A percentile compares a stretch with the other conserved stretches of the same genome.
Evolutionary conservation across 1,139 yeast species (phyloP).

Genomic region (Wickerhamomyces sp.): DNA sequence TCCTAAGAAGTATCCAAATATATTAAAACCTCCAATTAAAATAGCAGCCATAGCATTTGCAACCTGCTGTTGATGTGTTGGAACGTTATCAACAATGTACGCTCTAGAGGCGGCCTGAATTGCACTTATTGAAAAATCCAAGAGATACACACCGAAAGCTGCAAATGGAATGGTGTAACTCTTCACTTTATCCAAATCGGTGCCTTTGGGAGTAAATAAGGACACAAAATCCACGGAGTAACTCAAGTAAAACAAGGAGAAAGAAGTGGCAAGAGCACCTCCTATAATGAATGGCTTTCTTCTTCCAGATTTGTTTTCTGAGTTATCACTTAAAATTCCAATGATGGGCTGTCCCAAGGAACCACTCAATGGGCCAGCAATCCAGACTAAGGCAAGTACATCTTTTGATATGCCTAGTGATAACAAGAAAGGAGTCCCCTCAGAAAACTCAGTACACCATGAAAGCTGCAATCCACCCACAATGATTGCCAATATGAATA

Average conservation of each 20-base stretch:
- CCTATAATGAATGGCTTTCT: slow-evolving; percentile 50
- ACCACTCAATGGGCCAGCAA: slow-evolving; percentile 61
- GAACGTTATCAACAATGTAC: slow-evolving; percentile 52
- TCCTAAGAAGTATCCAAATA: slow-evolving; percentile 47
- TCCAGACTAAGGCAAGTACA: slow-evolving; percentile 51
- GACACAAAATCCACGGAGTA: slow-evolving; percentile 40
- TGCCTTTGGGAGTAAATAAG: slow-evolving; percentile 21
- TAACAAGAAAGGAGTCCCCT: slow-evolving; percentile 46
- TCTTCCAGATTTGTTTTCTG: slow-evolving; percentile 41
- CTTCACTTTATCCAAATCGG: slow-evolving; percentile 21
- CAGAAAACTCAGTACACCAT: slow-evolving; percentile 52
- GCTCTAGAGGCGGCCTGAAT: slow-evolving; percentile 62
- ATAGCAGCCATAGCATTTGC: slow-evolving; percentile 76
- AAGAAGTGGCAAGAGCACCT: slow-evolving; percentile 44
- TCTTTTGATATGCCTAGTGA: slow-evolving; percentile 53
- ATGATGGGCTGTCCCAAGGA: slow-evolving; percentile 56
- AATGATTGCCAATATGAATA: slow-evolving; percentile 41
- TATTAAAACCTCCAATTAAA: slow-evolving; percentile 56
- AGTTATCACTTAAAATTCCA: slow-evolving; percentile 50
- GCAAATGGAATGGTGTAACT: slow-evolving; percentile 39
- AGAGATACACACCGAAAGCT: slow-evolving; percentile 42
- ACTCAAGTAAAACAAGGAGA: slow-evolving; percentile 42
- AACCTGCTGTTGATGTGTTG: slow-evolving; percentile 46
- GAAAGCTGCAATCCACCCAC: slow-evolving; percentile 50
- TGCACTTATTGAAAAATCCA: slow-evolving; percentile 53